These are phyloP conservation scores for Nicotiana otophora DNA, from an alignment of 257 asterid species.

Conservation along the genomic window DNA sequence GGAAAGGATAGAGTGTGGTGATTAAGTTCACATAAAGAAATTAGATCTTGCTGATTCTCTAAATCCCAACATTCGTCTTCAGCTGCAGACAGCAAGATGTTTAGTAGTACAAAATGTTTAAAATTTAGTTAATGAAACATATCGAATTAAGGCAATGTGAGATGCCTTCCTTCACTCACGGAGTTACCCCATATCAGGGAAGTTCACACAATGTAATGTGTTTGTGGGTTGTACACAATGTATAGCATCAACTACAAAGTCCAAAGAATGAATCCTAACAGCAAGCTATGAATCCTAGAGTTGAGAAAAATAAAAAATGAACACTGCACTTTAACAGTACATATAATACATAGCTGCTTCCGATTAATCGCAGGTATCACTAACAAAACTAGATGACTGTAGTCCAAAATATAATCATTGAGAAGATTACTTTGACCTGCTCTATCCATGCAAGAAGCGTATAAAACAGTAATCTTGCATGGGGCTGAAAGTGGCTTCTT, in stretches of 20 bases:
- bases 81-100: background rate
- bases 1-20: too few species aligned
- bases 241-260: background rate
- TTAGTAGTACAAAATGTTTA: conserved; percentile 1
- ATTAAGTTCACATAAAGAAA: background rate
- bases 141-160: background rate
- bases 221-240: background rate
- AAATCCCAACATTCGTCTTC: background rate
- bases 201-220: background rate
- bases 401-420: background rate
- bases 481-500: background rate
- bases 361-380: background rate
- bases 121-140: background rate
- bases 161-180: background rate
- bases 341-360: background rate
- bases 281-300: background rate
- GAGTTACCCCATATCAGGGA: background rate
- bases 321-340: background rate
- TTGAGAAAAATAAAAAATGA: background rate
- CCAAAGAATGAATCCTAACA: background rate
- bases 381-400: background rate
- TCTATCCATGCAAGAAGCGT: background rate
- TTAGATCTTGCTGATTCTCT: background rate
- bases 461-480: background rate
- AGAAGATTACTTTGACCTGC: background rate